Base-by-base conservation (phyloP, 2,329 filamentous ascomycete species). In the Aspergillus latus region DNA sequence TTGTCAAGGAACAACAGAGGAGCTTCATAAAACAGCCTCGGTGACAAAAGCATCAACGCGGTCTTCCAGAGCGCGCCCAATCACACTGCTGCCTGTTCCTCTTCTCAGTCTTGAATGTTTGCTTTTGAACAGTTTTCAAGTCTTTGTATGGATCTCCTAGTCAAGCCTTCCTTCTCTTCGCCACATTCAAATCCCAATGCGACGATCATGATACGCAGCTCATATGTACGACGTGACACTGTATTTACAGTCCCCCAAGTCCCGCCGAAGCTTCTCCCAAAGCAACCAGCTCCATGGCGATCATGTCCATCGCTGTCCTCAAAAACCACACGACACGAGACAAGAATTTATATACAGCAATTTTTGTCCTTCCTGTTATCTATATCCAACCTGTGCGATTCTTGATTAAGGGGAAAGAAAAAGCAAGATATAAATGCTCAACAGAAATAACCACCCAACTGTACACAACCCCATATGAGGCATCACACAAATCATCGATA, bases 401-500 rank as follows among this genome's bases (percentile, higher is more conserved):
- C 21, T 28, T 44, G 16, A 2, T 34, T 4, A 45, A 15, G 8
- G 9, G 11, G 15, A 10, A n/a, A 29, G 6, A 40, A 5, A 16
- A 6, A 9, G 16, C n/a, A 40, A 40, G 16, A 10, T 2, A 7
- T 13, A 30, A 29, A 1, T 87, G 86, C 66, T 66, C 89, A 89
- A 77, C 85, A 85, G 36, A 13, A 47, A 21, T 3, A 2, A 16
- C 16, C 16, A 16, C n/a, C 37, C 42, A 61, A 29, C 36, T 26
- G 52, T 58, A 13, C 52, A 39, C n/a, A 71, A 68, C 15, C 67
- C 69, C 30, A 64, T 58, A 32, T 64, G 54, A 32, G 62, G 64
- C 34, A 60, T 72, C 39, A 51, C 62, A 15, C 49, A 63, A 7
- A 56, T 70, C 8, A 68, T 76, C 47, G 59, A 70, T 29, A 32